phyloP scores from a whole-genome alignment of 495 filamentous ascomycete species.

The Podospora conica region DNA sequence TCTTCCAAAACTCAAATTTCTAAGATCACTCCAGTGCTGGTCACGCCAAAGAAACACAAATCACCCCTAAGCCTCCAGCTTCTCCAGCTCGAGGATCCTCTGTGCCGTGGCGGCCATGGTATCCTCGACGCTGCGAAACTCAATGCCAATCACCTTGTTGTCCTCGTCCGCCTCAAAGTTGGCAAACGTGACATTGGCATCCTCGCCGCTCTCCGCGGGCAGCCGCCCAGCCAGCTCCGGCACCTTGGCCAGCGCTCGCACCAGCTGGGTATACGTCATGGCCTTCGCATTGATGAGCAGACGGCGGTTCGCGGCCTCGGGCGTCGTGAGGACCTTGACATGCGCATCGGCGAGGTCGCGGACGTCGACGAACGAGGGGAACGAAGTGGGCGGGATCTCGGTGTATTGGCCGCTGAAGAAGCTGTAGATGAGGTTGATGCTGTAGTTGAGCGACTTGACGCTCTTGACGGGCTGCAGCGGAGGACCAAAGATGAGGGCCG shows the following conservation, averaged over 20 bases:
- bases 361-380: constrained; percentile 30
- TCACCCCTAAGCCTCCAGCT: background rate
- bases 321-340: constrained; percentile 24
- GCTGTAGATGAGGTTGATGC: constrained; percentile 25
- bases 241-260: constrained; percentile 24
- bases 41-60: background rate
- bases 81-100: constrained; percentile 25
- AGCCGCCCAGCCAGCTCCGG: constrained; percentile 27
- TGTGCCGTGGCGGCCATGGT: constrained; percentile 33
- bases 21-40: background rate
- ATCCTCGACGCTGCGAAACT: constrained; percentile 27
- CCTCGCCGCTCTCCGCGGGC: constrained; percentile 30
- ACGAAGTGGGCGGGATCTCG: constrained; percentile 27
- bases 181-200: constrained; percentile 15
- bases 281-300: constrained; percentile 20
- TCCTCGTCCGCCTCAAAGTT: constrained; percentile 21
- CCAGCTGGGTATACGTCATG: constrained; percentile 20
- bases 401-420: constrained; percentile 29
- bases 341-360: constrained; percentile 29
- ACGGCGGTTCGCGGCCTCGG: constrained; percentile 21
- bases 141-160: constrained; percentile 27
- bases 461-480: constrained; percentile 20
- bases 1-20: background rate
- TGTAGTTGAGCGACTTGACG: constrained; percentile 29
- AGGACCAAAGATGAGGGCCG: constrained; percentile 27